Percentiles rank a stretch among this genome's conserved stretches.
These are phyloP conservation scores for Phytophthora podocarpi DNA, from an alignment of 352 stramenopile species.

Conservation along the genomic window DNA sequence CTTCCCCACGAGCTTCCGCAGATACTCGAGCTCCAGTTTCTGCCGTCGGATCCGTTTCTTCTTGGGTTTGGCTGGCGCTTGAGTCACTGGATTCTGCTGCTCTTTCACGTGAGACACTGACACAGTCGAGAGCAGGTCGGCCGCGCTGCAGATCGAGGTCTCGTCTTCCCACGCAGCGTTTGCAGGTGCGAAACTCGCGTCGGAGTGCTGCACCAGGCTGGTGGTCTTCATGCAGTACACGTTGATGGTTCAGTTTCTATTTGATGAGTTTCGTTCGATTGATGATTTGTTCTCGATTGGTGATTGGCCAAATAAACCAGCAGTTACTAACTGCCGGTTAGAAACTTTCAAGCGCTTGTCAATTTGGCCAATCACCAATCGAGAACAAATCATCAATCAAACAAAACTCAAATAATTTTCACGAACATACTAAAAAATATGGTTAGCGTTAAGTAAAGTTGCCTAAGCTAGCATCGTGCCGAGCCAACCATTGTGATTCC, in stretches of 20 bases:
- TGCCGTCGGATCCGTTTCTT: conserved; percentile 45
- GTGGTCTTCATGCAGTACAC: background rate
- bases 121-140: background rate
- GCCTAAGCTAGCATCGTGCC: background rate
- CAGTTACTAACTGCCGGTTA: no score
- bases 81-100: background rate
- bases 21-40: conserved; percentile 44
- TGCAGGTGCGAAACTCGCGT: background rate
- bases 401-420: no score
- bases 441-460: no score
- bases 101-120: background rate
- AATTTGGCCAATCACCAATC: no score
- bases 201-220: background rate
- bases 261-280: no score
- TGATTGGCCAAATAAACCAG: no score
- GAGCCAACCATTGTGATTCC: conserved; percentile 37
- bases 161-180: background rate
- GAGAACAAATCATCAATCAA: no score
- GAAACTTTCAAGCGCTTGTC: no score
- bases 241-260: no score
- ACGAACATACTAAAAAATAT: no score
- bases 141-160: background rate
- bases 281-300: no score
- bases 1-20: conserved; percentile 37
- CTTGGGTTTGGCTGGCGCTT: conserved; percentile 19